Evolutionary conservation across 2,329 filamentous ascomycete genomes (phyloP).

Genomic region (Ambrosiella cleistominuta): DNA sequence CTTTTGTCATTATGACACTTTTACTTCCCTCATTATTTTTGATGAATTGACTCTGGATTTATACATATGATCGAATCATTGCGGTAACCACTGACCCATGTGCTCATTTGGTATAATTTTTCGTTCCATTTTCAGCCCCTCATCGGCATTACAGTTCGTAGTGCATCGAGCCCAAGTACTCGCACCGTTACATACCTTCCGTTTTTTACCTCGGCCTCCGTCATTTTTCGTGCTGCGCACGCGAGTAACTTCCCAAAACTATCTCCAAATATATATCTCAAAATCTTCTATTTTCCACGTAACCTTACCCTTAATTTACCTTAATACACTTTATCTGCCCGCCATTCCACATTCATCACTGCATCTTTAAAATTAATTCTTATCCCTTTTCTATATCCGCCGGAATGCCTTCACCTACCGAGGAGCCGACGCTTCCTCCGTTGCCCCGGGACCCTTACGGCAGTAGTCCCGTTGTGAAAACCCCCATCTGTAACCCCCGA

Average conservation of each 20-base stretch:
- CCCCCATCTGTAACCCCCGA: slow-evolving; percentile 21
- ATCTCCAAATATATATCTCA: neutral
- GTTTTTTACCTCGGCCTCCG: neutral
- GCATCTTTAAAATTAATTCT: neutral
- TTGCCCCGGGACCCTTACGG: slow-evolving; percentile 20
- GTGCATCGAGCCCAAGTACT: neutral
- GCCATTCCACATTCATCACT: neutral
- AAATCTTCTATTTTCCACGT: neutral
- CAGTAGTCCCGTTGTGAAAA: slow-evolving; percentile 10
- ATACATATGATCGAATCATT: too few species aligned
- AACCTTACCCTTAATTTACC: neutral
- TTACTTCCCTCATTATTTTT: neutral
- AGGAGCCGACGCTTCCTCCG: slow-evolving; percentile 24
- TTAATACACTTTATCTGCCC: neutral
- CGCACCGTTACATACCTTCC: neutral
- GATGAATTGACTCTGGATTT: neutral
- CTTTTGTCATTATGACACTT: neutral
- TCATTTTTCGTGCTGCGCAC: neutral
- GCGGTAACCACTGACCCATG: too few species aligned
- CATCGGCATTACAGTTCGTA: neutral
- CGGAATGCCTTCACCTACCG: neutral
- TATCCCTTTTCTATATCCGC: neutral
- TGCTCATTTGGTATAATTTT: too few species aligned
- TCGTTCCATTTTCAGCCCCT: neutral
- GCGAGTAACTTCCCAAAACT: slow-evolving; percentile 1